Base-by-base conservation (phyloP, 495 filamentous ascomycete genomes). In the Usnea hakonensis region DNA sequence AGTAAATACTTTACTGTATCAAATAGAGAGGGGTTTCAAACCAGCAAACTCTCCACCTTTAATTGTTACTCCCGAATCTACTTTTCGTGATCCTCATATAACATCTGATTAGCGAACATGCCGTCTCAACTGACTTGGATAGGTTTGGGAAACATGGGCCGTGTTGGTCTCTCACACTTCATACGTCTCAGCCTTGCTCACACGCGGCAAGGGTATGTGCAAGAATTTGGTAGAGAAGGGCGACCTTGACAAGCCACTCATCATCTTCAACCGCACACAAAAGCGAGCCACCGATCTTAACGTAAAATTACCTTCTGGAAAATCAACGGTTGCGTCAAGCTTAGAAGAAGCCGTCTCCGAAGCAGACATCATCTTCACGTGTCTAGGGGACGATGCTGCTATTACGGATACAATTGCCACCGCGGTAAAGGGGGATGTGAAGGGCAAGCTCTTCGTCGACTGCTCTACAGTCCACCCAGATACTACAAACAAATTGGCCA, bases 141-240 rank as follows among this genome's bases (percentile, higher is more conserved):
- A 59, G 91, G 91, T 57, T 78, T 96, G 58, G 91, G 91, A 11
- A 96, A 96, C 73, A 95, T 96, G 83, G 91, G 91, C 64, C 79
- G 88, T 62, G 90, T 91, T 78, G 77, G 84, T 77, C 41, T 33
- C 17, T 55, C 8, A 52, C 41, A n/a, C 50, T 58, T 30, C 16
- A 19, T 19, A 23, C 21, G 11, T 32, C 40, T 66, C 58, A 17
- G 36, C 28, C 52, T 11, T 38, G 19, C 53, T 43, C 58, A 48
- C 50, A 58, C 43, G 48, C 32, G 57, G 6, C 72, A 50, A 94
- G 88, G 91, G 90, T 61, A 96, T 96, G 90, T 80, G 77, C 73
- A 87, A 85, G 69, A 97, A 95, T 73, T 75, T 97, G 36, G 85
- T 87, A 19, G 74, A 83, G 66, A 96, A 95, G 71, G 91, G 83